A percentile compares a stretch with the other conserved stretches of the same genome.
These are phyloP conservation scores for Dictyostelium discoideum DNA, from an alignment of 78 protist species.

Conservation along the genomic window DNA sequence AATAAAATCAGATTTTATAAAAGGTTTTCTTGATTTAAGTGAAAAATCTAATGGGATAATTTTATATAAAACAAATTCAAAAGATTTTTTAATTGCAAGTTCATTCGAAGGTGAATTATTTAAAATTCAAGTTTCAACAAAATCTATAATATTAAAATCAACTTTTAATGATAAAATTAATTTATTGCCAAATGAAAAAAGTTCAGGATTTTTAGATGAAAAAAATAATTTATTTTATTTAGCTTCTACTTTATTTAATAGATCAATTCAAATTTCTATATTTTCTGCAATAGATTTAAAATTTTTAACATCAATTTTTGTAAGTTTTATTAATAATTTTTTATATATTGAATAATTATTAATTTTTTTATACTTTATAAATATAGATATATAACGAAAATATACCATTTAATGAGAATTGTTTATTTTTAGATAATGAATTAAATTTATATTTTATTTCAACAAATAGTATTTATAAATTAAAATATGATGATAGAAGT, in stretches of 20 bases:
- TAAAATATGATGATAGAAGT: not conserved
- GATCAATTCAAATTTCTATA: not conserved
- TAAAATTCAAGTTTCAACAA: not conserved
- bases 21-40: not conserved
- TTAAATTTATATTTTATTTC: not conserved
- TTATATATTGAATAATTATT: not conserved
- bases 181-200: not conserved
- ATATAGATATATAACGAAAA: not conserved
- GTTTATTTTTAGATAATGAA: not conserved
- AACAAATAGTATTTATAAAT: not conserved
- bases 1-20: not conserved
- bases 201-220: not conserved
- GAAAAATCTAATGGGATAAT: not conserved
- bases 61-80: not conserved
- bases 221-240: not conserved
- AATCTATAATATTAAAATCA: not conserved
- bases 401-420: not conserved
- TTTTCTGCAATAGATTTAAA: not conserved
- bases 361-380: not conserved
- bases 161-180: not conserved
- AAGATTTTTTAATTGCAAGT: not conserved
- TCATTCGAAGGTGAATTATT: not conserved
- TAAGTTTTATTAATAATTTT: not conserved
- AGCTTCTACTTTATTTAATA: not conserved
- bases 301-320: not conserved